phyloP scores from a whole-genome alignment of 2,329 filamentous ascomycete genomes.

The Tolypocladium inflatum region DNA sequence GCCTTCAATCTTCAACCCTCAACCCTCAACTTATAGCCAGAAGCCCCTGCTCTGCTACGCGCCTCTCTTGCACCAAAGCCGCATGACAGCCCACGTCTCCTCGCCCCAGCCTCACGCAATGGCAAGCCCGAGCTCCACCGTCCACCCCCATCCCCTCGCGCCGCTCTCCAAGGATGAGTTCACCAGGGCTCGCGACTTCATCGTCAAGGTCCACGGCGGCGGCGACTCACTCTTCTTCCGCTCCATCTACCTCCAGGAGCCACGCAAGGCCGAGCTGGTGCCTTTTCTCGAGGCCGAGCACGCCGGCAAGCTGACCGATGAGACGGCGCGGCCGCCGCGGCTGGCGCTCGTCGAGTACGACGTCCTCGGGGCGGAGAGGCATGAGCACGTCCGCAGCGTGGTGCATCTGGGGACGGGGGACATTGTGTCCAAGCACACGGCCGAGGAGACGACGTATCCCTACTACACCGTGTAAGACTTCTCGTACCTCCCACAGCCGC shows the following conservation, averaged over 20 bases:
- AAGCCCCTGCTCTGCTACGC: neutral
- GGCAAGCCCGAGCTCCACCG: neutral
- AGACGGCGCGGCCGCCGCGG: conserved; percentile 33
- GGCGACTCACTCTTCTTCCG: conserved; percentile 34
- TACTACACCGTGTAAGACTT: conserved; percentile 15
- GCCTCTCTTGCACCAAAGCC: neutral
- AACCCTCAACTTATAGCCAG: neutral
- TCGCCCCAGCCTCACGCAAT: neutral
- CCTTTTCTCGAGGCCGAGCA: conserved; percentile 55
- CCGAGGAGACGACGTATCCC: conserved; percentile 22
- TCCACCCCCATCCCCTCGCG: conserved; percentile 33
- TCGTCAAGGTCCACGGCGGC: conserved; percentile 23
- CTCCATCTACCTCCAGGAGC: conserved; percentile 53
- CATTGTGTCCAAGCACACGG: conserved; percentile 15
- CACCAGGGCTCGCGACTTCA: conserved; percentile 31
- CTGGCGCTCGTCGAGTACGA: conserved; percentile 37
- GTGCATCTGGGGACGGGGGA: conserved; percentile 25
- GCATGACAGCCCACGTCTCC: neutral
- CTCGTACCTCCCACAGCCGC: too few relatives aligned
- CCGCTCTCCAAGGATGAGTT: conserved; percentile 42
- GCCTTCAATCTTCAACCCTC: neutral
- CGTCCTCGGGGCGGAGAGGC: conserved; percentile 20
- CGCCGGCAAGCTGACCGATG: conserved; percentile 32
- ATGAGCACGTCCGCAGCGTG: conserved; percentile 25
- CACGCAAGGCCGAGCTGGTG: conserved; percentile 47